Percentiles rank a stretch among this genome's conserved stretches.
phyloP scores from a whole-genome alignment of 495 filamentous ascomycete species.

The Viridothelium virens region DNA sequence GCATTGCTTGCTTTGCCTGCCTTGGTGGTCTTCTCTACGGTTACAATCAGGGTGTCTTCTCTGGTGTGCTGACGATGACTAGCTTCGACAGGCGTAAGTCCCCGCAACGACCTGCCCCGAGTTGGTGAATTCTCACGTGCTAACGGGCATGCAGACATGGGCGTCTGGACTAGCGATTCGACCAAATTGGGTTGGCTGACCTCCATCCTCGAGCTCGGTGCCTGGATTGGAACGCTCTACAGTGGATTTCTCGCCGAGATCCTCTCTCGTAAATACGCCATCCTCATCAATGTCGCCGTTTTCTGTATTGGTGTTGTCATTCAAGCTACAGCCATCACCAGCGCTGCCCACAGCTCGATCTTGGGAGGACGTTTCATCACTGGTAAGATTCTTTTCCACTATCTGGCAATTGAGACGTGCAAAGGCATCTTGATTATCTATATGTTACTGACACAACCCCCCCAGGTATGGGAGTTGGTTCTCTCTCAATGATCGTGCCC shows the following conservation, averaged over 20 bases:
- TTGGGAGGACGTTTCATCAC: conserved; percentile 71
- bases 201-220: conserved; percentile 73
- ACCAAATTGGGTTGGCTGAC: conserved; percentile 70
- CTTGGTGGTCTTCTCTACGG: conserved; percentile 54
- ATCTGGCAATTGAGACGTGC: conserved; percentile 22
- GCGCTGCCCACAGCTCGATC: conserved; percentile 50
- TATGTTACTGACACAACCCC: conserved; percentile 6
- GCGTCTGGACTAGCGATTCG: conserved; percentile 52
- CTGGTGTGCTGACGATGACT: conserved; percentile 58
- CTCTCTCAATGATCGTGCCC: conserved; percentile 57
- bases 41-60: conserved; percentile 76
- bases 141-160: conserved; percentile 50
- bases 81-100: conserved; percentile 38
- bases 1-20: conserved; percentile 67
- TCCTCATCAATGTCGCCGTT: conserved; percentile 61
- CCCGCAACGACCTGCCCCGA: not conserved
- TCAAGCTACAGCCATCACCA: conserved; percentile 54
- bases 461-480: conserved; percentile 60
- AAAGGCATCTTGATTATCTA: not conserved
- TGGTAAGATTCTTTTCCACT: conserved; percentile 27
- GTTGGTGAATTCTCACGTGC: conserved; percentile 18
- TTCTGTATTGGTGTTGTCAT: conserved; percentile 73
- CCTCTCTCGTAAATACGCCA: conserved; percentile 64
- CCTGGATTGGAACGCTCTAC: conserved; percentile 69
- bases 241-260: conserved; percentile 70